Conservation (phyloP, 2,329 filamentous ascomycete genomes). For the Colletotrichum sojae region DNA sequence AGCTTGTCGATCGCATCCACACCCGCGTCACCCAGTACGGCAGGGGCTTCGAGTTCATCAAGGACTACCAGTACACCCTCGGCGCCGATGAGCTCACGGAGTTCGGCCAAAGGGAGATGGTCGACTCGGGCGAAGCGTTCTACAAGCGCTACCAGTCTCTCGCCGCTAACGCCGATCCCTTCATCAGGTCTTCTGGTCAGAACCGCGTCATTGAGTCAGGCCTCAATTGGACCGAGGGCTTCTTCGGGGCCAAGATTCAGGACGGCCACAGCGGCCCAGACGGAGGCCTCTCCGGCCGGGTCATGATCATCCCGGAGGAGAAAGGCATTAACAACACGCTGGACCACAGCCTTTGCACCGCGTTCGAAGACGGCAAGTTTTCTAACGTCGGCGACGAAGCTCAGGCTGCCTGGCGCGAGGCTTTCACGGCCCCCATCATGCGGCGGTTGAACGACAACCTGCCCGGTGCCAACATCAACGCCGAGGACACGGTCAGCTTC, state of each 20-base stretch:
- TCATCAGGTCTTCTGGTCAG: conserved; percentile 79
- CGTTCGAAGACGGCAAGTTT: conserved; percentile 74
- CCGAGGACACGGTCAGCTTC: conserved; percentile 75
- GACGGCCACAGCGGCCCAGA: conserved; percentile 55
- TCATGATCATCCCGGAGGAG: conserved; percentile 80
- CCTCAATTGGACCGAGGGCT: conserved; percentile 81
- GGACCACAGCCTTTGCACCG: conserved; percentile 78
- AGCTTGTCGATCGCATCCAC: conserved; percentile 77
- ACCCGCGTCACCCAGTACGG: conserved; percentile 68
- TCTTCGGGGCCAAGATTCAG: conserved; percentile 64
- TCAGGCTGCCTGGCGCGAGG: conserved; percentile 70
- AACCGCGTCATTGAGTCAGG: conserved; percentile 82
- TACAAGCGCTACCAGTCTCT: conserved; percentile 80
- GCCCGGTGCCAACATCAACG: conserved; percentile 75
- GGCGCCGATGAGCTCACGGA: conserved; percentile 77
- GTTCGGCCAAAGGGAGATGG: conserved; percentile 78
- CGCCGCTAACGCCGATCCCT: conserved; percentile 71
- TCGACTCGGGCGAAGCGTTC: conserved; percentile 83
- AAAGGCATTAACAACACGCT: conserved; percentile 83
- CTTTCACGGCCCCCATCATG: conserved; percentile 79
- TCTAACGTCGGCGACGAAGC: conserved; percentile 63
- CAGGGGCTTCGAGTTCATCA: conserved; percentile 77
- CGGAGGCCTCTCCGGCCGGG: conserved; percentile 62
- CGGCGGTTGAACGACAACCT: conserved; percentile 78
- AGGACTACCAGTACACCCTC: conserved; percentile 78